Evolutionary conservation across 192 early-diverging fungal species (phyloP), one percentile per base, ranked within the genome.

Genomic region (Coemansia umbellata): DNA sequence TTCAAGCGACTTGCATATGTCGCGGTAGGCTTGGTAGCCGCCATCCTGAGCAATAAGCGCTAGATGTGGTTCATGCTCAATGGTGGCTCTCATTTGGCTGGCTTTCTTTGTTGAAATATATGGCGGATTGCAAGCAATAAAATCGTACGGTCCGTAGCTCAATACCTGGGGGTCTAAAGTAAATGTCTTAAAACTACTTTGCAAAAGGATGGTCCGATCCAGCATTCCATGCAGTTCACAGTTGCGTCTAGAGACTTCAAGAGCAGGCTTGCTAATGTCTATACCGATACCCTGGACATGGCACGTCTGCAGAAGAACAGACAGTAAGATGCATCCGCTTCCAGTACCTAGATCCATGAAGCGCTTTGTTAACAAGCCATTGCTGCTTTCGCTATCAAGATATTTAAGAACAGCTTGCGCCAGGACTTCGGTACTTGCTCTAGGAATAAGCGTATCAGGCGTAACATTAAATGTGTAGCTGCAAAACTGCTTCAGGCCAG

Each of bases 341-440:
- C 89, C 89, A 2, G 89, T 91, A 2, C 89, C 89, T 4, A 91
- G 62, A 60, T 91, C 89, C 48, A 91, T 30, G 11, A 88, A 53
- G 7, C 62, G 43, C 4, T 14, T n/a, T 45, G 43, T 19, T 52
- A 37, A 52, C 30, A 40, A 2, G 13, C 21, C 47, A 18, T 18
- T 37, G 13, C 5, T 31, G 11, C 18, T 32, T 8, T 1, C 11
- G 23, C 27, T 50, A 5, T 37, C 11, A 27, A 79, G 24, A 28
- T 60, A 15, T 3, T 50, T 42, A 14, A 83, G 40, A 2, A 80
- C 66, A 4, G 85, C 67, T 9, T 74, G 14, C 0, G 87, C 86
- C 21, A 91, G 69, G 0, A 77, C 81, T 49, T 89, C 84, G 15
- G 89, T 86, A 37, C 82, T 84, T 8, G 80, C 39, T 11, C 86